phyloP scores from a whole-genome alignment of 176 grass and related monocot genomes.

The Aegilops sharonensis region DNA sequence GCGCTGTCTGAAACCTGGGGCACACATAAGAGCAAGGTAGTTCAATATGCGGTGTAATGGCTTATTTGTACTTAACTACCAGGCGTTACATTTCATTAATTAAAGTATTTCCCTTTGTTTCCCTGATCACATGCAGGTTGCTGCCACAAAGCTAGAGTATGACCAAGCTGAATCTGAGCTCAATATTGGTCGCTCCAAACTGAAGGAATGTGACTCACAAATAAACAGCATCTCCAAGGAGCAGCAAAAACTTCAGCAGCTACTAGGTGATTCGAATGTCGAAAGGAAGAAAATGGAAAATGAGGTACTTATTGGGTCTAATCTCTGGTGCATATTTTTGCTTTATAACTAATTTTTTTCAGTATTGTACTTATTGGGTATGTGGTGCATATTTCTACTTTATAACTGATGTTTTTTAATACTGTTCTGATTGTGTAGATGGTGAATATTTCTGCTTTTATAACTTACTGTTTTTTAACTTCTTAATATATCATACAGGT shows the following conservation, averaged over 20 bases:
- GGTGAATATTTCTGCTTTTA: neutral
- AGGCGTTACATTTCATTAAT: neutral
- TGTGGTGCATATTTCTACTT: neutral
- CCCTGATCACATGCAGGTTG: slow-evolving; percentile 40
- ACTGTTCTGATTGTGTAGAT: neutral
- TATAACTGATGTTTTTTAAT: neutral
- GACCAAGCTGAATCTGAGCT: slow-evolving; percentile 82
- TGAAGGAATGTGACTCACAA: slow-evolving; percentile 91
- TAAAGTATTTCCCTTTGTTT: slow-evolving; percentile 23
- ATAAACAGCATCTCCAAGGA: slow-evolving; percentile 66
- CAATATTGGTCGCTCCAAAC: slow-evolving; percentile 61
- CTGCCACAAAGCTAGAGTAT: slow-evolving; percentile 68
- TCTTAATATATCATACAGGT: slow-evolving; percentile 51
- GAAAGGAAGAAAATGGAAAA: slow-evolving; percentile 96
- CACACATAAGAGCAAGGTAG: slow-evolving; percentile 65
- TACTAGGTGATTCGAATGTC: slow-evolving; percentile 73
- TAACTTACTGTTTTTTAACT: neutral
- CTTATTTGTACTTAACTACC: slow-evolving; percentile 18
- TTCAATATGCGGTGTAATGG: slow-evolving; percentile 17
- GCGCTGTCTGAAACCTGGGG: slow-evolving; percentile 60
- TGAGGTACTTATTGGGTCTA: slow-evolving; percentile 58
- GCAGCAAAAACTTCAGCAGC: slow-evolving; percentile 75
- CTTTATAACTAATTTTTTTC: slow-evolving; percentile 8
- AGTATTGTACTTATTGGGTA: neutral
- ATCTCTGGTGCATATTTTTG: slow-evolving; percentile 9